Evolutionary conservation across 2,329 filamentous ascomycete species (phyloP).

Genomic region (Septoria petroselini): DNA sequence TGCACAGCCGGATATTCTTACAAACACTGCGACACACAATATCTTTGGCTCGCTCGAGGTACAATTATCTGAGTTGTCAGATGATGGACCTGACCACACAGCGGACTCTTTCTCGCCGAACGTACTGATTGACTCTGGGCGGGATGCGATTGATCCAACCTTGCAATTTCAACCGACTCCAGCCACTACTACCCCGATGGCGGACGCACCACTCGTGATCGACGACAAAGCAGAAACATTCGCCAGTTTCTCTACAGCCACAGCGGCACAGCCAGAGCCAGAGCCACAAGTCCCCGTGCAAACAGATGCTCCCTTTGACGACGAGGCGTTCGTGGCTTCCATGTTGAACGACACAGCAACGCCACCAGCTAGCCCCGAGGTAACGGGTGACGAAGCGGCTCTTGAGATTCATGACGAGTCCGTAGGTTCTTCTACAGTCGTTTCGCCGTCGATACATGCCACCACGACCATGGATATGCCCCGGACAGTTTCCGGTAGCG

Average conservation of each 20-base stretch:
- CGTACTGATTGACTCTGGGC: not conserved
- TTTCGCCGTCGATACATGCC: too few species aligned
- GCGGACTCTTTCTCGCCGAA: not conserved
- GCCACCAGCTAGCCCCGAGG: not conserved
- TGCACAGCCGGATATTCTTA: not conserved
- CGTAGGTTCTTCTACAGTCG: too few species aligned
- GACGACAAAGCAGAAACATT: too few species aligned
- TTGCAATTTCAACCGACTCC: too few species aligned
- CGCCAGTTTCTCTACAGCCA: not conserved
- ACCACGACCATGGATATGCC: not conserved
- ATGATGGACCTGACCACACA: not conserved
- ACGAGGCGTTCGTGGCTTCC: slow-evolving; percentile 3
- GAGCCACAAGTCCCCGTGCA: not conserved
- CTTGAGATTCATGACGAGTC: too few species aligned
- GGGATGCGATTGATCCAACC: not conserved
- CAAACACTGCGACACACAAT: not conserved
- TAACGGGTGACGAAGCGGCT: not conserved
- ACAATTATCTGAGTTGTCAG: slow-evolving; percentile 5
- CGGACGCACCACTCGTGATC: too few species aligned
- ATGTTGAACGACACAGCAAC: slow-evolving; percentile 5
- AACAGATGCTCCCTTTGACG: not conserved
- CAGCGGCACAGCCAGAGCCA: not conserved
- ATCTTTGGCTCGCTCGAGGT: slow-evolving; percentile 3
- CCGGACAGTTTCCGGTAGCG: slow-evolving; percentile 1
- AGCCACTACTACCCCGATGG: too few species aligned